Conservation (phyloP, 2,329 filamentous ascomycete genomes). For the Acephala macrosclerotiorum region DNA sequence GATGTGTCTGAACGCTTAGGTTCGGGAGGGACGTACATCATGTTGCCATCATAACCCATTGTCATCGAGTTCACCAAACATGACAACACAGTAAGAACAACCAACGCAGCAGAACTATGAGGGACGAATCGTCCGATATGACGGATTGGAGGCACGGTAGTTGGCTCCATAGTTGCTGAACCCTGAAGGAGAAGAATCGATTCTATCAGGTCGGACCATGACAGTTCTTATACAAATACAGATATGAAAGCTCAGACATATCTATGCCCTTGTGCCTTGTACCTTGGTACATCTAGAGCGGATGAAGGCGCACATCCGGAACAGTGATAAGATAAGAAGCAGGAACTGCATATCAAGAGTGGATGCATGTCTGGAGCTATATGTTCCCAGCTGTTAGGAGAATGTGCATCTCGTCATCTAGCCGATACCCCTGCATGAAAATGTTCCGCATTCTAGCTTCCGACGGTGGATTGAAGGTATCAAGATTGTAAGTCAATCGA, state of each 20-base stretch:
- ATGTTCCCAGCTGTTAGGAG: no score
- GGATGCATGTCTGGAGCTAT: not conserved
- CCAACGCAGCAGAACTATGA: not conserved
- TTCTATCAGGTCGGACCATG: not conserved
- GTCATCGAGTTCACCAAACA: slow-evolving; percentile 2
- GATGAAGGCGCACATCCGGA: not conserved
- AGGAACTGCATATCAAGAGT: not conserved
- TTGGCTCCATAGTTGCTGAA: not conserved
- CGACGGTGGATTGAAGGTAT: no score
- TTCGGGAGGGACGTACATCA: not conserved
- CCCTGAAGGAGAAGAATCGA: not conserved
- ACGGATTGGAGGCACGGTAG: not conserved
- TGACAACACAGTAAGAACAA: not conserved
- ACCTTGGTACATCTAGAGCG: not conserved
- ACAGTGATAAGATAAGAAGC: not conserved
- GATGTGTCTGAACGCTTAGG: no score
- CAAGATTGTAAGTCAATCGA: not conserved
- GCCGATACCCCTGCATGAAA: no score
- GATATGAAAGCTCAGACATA: not conserved
- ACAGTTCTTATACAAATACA: not conserved
- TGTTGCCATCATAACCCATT: not conserved
- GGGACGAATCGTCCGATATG: not conserved
- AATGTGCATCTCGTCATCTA: no score
- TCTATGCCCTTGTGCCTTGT: no score
- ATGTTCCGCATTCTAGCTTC: no score